Evolutionary conservation across 306 rosid genomes (phyloP).

Genomic region (Lagenaria siceraria): DNA sequence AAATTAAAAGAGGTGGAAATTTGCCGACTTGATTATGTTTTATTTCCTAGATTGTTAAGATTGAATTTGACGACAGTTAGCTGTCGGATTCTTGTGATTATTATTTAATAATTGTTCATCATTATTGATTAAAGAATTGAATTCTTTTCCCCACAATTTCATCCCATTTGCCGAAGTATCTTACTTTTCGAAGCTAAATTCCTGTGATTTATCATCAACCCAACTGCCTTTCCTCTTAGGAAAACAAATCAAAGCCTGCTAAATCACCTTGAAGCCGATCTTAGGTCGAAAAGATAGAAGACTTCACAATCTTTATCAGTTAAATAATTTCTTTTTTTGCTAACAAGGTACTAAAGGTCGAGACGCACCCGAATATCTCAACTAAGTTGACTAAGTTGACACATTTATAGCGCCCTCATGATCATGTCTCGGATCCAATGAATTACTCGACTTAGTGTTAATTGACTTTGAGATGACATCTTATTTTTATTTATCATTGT

Average conservation of each 20-base stretch:
- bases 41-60: not conserved
- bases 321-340: too few relatives aligned
- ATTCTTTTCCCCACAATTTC: not conserved
- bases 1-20: not conserved
- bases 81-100: not conserved
- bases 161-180: not conserved
- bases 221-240: not conserved
- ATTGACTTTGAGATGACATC: too few relatives aligned
- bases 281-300: too few relatives aligned
- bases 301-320: too few relatives aligned
- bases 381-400: too few relatives aligned
- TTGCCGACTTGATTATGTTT: not conserved
- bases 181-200: not conserved
- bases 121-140: not conserved
- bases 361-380: too few relatives aligned
- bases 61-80: not conserved
- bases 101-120: not conserved
- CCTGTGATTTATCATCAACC: not conserved
- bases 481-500: too few relatives aligned
- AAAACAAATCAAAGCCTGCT: not conserved
- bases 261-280: too few relatives aligned
- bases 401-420: too few relatives aligned
- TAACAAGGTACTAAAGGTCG: too few relatives aligned
- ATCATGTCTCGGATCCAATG: too few relatives aligned
- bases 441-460: too few relatives aligned